These are phyloP conservation scores for Usnea hakonensis DNA, from an alignment of 495 filamentous ascomycete species.

Conservation along the genomic window DNA sequence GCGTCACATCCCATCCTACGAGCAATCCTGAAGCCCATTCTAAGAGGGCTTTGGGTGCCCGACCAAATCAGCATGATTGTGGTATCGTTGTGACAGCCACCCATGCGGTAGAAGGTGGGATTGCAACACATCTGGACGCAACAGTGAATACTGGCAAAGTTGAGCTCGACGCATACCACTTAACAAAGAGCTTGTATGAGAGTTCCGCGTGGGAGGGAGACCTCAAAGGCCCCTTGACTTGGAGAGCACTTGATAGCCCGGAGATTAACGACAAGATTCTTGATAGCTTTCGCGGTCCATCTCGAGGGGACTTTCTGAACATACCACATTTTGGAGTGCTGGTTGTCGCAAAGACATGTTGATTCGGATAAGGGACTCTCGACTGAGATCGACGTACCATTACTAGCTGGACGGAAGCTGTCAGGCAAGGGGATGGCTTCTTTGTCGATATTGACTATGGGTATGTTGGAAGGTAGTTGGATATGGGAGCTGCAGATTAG, in stretches of 20 bases:
- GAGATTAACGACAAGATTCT: background rate
- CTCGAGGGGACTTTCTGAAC: background rate
- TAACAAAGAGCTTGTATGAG: background rate
- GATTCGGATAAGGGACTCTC: too few species aligned
- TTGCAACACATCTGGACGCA: background rate
- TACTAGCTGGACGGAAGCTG: too few species aligned
- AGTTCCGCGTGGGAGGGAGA: background rate
- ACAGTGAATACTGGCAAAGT: conserved; percentile 7
- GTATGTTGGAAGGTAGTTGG: too few species aligned
- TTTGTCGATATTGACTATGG: too few species aligned
- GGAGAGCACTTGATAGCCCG: background rate
- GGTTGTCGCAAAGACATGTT: background rate
- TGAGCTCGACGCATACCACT: conserved; percentile 13
- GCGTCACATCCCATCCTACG: conserved; percentile 21
- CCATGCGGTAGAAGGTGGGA: conserved; percentile 14
- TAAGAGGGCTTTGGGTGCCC: background rate
- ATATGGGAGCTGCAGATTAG: too few species aligned
- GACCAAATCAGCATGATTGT: background rate
- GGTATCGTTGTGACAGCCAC: background rate
- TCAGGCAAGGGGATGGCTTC: too few species aligned
- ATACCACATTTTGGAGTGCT: background rate
- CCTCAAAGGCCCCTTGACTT: background rate
- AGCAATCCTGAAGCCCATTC: background rate
- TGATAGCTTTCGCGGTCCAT: background rate
- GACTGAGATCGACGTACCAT: too few species aligned